These are phyloP conservation scores for Nepenthes mirabilis DNA, from an alignment of 148 eudicot genomes.

Conservation along the genomic window DNA sequence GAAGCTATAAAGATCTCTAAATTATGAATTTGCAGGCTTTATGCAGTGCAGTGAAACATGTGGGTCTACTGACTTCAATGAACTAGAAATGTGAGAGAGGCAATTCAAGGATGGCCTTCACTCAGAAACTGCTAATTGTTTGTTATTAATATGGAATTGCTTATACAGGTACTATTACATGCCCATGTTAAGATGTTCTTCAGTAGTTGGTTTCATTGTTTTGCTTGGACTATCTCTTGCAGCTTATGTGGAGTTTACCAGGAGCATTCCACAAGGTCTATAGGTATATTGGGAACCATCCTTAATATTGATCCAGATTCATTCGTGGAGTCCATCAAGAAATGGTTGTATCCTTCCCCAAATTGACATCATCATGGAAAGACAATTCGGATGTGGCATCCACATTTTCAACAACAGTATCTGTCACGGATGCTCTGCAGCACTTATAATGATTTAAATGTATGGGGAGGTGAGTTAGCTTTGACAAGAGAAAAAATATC, in stretches of 20 bases:
- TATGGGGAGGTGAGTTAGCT: neutral
- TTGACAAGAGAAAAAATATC: no score
- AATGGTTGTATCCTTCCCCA: slow-evolving; percentile 80
- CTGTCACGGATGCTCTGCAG: slow-evolving; percentile 87
- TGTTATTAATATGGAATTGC: neutral
- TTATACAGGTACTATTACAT: slow-evolving; percentile 83
- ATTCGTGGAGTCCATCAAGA: slow-evolving; percentile 63
- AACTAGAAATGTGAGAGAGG: slow-evolving; percentile 76
- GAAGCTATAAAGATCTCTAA: neutral
- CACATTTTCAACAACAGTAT: slow-evolving; percentile 82
- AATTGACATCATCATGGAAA: slow-evolving; percentile 80
- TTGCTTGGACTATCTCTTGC: slow-evolving; percentile 86
- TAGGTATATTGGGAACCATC: slow-evolving; percentile 96
- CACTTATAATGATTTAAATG: slow-evolving; percentile 41
- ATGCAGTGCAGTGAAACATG: slow-evolving; percentile 80
- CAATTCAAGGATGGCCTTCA: slow-evolving; percentile 56
- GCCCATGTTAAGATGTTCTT: slow-evolving; percentile 93
- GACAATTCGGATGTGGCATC: slow-evolving; percentile 81
- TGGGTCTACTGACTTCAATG: slow-evolving; percentile 61
- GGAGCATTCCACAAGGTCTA: slow-evolving; percentile 73
- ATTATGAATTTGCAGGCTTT: slow-evolving; percentile 42
- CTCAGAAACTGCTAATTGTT: no score
- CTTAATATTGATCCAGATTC: slow-evolving; percentile 49
- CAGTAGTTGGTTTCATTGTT: slow-evolving; percentile 66
- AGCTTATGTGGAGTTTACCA: slow-evolving; percentile 96